Percentiles rank a stretch among this genome's conserved stretches.
Evolutionary conservation across 23 red algal genomes (phyloP).

Genomic region (Cyanidioschyzon merolae): DNA sequence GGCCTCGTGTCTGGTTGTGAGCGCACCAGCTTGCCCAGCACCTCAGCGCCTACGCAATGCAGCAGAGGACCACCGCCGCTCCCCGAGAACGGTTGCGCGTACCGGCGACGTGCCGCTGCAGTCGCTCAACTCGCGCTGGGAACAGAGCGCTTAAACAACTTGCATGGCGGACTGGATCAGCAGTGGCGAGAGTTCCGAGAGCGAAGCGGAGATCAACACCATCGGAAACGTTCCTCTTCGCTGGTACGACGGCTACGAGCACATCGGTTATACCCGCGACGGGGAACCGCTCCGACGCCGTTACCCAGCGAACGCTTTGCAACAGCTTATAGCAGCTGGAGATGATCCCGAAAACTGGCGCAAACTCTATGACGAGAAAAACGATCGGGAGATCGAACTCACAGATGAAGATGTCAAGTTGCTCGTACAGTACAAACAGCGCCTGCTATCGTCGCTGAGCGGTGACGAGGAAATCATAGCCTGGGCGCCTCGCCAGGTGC

Average conservation of each 20-base stretch:
- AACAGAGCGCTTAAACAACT: too few species aligned
- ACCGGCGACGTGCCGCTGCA: too few species aligned
- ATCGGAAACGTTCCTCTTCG: conserved; percentile 81
- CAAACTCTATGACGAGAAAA: conserved; percentile 80
- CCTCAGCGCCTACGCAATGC: too few species aligned
- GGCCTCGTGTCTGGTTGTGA: too few species aligned
- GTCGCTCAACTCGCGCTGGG: too few species aligned
- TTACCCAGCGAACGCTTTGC: conserved; percentile 29
- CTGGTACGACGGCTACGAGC: conserved; percentile 89
- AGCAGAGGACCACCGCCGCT: too few species aligned
- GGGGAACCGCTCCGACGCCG: conserved; percentile 39
- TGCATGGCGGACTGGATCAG: background rate
- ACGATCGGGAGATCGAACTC: conserved; percentile 52
- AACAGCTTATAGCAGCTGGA: conserved; percentile 17
- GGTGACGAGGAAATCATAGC: conserved; percentile 55
- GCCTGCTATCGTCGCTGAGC: conserved; percentile 26
- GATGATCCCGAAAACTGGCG: conserved; percentile 52
- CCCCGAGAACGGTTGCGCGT: too few species aligned
- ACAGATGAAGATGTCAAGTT: conserved; percentile 53
- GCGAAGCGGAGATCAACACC: conserved; percentile 36
- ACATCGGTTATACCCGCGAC: conserved; percentile 72
- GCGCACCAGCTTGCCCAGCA: too few species aligned
- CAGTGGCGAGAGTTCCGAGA: background rate
- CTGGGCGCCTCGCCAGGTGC: conserved; percentile 40
- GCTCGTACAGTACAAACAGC: conserved; percentile 42